phyloP scores from a whole-genome alignment of 1,139 yeast species.

The Hyphopichia fennica region DNA sequence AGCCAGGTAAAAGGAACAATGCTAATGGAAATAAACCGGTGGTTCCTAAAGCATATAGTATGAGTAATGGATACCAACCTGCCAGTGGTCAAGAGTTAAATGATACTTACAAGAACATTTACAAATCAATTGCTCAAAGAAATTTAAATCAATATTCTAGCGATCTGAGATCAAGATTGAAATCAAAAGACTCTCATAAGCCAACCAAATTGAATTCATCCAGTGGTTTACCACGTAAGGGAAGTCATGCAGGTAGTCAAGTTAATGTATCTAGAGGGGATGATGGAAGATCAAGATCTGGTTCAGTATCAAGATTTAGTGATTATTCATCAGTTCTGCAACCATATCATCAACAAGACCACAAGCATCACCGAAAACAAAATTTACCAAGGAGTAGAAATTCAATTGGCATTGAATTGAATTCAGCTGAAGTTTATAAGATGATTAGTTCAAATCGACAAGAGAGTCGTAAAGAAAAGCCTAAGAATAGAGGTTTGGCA shows the following conservation, averaged over 20 bases:
- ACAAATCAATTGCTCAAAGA: conserved; percentile 38
- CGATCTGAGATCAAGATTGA: conserved; percentile 6
- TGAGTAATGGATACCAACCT: conserved; percentile 2
- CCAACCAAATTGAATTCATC: conserved; percentile 4
- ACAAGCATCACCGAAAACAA: neutral
- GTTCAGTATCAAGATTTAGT: conserved; percentile 3
- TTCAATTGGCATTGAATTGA: conserved; percentile 9
- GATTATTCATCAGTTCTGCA: conserved; percentile 1
- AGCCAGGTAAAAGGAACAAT: conserved; percentile 20
- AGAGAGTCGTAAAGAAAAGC: conserved; percentile 2
- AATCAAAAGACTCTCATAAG: conserved; percentile 8
- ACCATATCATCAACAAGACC: neutral
- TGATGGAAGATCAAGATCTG: conserved; percentile 3
- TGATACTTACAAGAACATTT: conserved; percentile 33
- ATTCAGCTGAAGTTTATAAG: conserved; percentile 23
- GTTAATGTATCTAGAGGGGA: neutral
- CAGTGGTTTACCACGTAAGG: conserved; percentile 5
- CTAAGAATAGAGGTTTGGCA: conserved; percentile 16
- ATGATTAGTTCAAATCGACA: conserved; percentile 15
- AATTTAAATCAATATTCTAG: conserved; percentile 21
- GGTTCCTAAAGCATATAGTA: conserved; percentile 1
- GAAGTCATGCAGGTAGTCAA: conserved; percentile 8
- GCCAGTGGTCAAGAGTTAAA: conserved; percentile 19
- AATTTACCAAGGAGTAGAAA: neutral
- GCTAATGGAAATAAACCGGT: neutral